Evolutionary conservation across 768 basidiomycete species (phyloP), one percentile per base, ranked within the genome.

Genomic region (Kwoniella sp.): DNA sequence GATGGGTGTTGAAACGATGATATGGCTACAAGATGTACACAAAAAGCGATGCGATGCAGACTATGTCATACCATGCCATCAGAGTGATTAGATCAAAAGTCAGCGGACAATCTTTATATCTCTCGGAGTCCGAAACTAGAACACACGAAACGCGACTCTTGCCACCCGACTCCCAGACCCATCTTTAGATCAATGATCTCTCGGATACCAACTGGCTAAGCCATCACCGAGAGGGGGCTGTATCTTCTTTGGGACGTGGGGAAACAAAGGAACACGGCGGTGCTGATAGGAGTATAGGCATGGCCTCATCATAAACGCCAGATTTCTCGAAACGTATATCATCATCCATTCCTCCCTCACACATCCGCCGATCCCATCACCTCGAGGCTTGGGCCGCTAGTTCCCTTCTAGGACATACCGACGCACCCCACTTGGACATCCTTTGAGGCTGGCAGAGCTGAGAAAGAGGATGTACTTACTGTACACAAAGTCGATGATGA

Each of bases 361-460:
- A 44, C 40, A 44, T 19, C 40, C 40, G 40, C 40, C 40, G 40
- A 44, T 44, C 40, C 40, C 40, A 44, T 44, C 40, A 44, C 40
- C 40, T 3, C 10, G 40, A 44, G 17, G 8, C 40, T 33, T 33
- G 13, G 13, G 33, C 33, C 13, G n/a, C n/a, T n/a, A n/a, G n/a
- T n/a, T n/a, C n/a, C n/a, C n/a, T n/a, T n/a, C n/a, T n/a, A n/a
- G n/a, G n/a, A n/a, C n/a, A 15, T 15, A 19, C 40, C 17, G 40
- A 44, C 3, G 17, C 17, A 3, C 40, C 40, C 40, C 40, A 44
- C 40, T 44, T 15, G 40, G 40, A 44, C 10, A 44, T 44, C 40
- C 40, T 44, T 44, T 44, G 40, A 15, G 17, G 8, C 17, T 15
- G 40, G 40, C 17, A 4, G 17, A 15, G 17, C 3, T 9, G 40